Evolutionary conservation across 257 asterid genomes (phyloP).

Genomic region (Forsythia viridissima): DNA sequence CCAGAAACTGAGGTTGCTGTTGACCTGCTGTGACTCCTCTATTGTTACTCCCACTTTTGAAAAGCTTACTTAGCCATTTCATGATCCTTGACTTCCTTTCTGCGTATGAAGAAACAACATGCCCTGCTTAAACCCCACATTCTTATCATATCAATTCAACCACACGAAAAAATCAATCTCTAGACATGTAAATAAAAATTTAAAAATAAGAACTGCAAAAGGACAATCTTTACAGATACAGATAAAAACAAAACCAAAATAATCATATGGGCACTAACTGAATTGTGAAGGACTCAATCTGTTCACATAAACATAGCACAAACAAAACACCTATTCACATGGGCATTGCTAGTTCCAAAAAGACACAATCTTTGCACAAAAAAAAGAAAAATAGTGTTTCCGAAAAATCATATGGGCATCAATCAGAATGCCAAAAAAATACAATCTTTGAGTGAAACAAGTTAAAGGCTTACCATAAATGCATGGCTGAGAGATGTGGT

Average conservation of each 20-base stretch:
- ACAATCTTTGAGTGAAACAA: conserved; percentile 7
- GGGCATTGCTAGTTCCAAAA: conserved; percentile 21
- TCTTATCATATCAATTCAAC: conserved; percentile 20
- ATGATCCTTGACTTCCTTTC: conserved; percentile 84
- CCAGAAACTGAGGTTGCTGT: conserved; percentile 68
- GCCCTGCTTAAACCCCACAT: conserved; percentile 63
- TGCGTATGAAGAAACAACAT: conserved; percentile 62
- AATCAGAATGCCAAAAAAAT: conserved; percentile 20
- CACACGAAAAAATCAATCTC: conserved; percentile 11
- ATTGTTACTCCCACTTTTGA: conserved; percentile 58
- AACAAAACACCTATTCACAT: not conserved
- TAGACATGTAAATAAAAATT: not conserved
- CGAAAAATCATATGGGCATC: conserved; percentile 25
- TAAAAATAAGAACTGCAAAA: not conserved
- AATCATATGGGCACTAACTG: no score
- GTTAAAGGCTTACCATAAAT: conserved; percentile 59
- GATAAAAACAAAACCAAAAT: not conserved
- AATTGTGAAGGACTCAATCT: conserved; percentile 15
- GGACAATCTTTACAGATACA: not conserved
- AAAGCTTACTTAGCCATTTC: conserved; percentile 88
- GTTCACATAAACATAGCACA: conserved; percentile 17
- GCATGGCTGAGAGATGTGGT: conserved; percentile 83
- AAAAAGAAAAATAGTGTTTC: no score
- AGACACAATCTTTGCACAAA: conserved; percentile 25
- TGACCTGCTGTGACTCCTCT: conserved; percentile 40